phyloP scores from a whole-genome alignment of 2,329 filamentous ascomycete species.

The Colletotrichum salicis region DNA sequence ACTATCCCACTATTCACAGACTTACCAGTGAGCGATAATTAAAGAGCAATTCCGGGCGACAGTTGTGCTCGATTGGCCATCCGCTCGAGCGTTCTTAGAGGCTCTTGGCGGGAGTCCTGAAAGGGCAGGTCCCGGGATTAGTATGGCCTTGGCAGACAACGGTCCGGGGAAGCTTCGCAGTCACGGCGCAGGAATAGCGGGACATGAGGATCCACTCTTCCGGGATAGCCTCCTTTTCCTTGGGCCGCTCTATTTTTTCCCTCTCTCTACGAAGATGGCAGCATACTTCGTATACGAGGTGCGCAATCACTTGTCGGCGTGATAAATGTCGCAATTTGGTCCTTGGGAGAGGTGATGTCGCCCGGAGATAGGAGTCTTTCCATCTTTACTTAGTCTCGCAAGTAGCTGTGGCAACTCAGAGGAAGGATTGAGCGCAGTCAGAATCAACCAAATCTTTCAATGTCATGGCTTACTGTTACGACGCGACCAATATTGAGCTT shows the following conservation, averaged over 20 bases:
- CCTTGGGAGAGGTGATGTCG: not conserved
- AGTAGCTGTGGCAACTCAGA: not conserved
- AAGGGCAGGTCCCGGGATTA: conserved; percentile 34
- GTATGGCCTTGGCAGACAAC: conserved; percentile 28
- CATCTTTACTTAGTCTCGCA: not conserved
- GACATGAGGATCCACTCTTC: not conserved
- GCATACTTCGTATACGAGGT: not conserved
- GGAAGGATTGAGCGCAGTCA: not conserved
- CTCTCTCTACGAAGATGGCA: not conserved
- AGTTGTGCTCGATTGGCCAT: conserved; percentile 1
- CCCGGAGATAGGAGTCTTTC: not conserved
- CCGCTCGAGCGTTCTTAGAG: conserved; percentile 14
- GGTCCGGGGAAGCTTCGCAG: conserved; percentile 32
- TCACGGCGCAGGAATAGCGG: conserved; percentile 14
- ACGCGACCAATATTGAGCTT: not conserved
- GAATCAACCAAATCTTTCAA: not conserved
- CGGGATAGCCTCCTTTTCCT: not conserved
- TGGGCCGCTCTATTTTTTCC: not conserved
- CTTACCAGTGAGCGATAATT: conserved; percentile 20
- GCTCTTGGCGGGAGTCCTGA: conserved; percentile 27
- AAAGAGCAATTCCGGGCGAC: not conserved
- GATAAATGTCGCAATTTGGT: not conserved
- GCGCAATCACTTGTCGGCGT: not conserved
- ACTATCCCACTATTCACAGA: no score
- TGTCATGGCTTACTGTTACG: not conserved